Base-by-base conservation (phyloP, 805 yeast genomes). In the Candida vaughaniae region DNA sequence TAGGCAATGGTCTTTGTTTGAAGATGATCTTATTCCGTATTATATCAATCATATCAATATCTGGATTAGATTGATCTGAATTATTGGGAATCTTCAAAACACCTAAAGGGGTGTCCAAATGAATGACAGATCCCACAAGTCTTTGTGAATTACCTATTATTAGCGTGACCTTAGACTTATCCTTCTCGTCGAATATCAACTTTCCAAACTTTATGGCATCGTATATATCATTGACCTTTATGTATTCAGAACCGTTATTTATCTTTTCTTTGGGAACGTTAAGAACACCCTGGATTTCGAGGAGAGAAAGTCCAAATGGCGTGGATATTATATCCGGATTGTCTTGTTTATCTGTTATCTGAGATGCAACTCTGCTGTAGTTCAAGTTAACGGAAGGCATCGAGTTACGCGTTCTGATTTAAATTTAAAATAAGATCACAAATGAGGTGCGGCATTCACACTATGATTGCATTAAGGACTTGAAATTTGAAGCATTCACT, bases 251-350 rank as follows among this genome's bases (percentile, higher is more conserved):
- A 15, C 60, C 51, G 5, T 52, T 51, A 15, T 48, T 49, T 3
- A 49, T 40, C 3, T 48, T 52, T 7, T 36, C 31, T 5, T 38
- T 36, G 2, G 73, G 73, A 3, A 80, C 52, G 38, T 77, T 75
- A 26, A 84, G 55, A 23, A 80, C 86, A 7, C 93, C 93, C 52
- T 84, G 93, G 14, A 84, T 82, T 53, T 84, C 93, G 14, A 84
- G 42, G 12, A 84, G 48, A 2, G 75, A 69, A 29, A 78, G 69
- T 1, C 91, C 93, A 29, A 63, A 58, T 1, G 80, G 72, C 0
- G 90, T 79, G 1, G 71, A 47, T 2, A 78, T 27, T 9, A 26
- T 25, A 10, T 29, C 27, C 4, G 39, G 35, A n/a, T n/a, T n/a
- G 14, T 14, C 37, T 6, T 10, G 11, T 11, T 25, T 25, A 15